Evolutionary conservation across 2,329 filamentous ascomycete genomes (phyloP).

Genomic region (Colletotrichum sp.): DNA sequence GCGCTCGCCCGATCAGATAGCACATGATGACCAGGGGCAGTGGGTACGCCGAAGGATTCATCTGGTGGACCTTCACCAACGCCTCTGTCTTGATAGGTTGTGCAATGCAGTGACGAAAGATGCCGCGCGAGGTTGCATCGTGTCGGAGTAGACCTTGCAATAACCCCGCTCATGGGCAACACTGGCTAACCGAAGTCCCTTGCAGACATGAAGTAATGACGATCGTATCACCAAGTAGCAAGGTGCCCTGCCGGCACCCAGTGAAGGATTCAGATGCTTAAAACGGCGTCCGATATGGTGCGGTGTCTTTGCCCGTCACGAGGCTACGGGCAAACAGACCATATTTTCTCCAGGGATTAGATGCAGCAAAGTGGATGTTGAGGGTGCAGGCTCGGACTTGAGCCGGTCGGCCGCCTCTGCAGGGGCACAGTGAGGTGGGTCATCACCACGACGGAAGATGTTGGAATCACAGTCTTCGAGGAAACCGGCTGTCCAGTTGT

Average conservation of each 20-base stretch:
- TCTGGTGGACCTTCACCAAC: neutral
- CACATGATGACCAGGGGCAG: neutral
- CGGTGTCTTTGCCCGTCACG: neutral
- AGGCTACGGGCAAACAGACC: neutral
- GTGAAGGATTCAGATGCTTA: neutral
- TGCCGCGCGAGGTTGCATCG: neutral
- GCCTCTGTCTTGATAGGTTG: neutral
- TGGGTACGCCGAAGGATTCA: neutral
- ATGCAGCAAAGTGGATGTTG: neutral
- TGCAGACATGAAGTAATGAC: neutral
- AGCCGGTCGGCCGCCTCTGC: neutral
- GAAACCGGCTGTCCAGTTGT: neutral
- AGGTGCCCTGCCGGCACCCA: neutral
- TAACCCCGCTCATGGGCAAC: neutral
- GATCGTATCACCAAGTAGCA: neutral
- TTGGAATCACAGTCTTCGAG: neutral
- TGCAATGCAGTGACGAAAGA: neutral
- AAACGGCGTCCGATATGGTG: neutral
- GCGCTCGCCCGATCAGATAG: neutral
- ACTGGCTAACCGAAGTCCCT: neutral
- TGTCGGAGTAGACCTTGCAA: neutral
- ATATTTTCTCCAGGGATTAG: neutral
- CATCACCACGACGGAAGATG: neutral
- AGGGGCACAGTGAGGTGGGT: neutral
- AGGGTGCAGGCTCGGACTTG: neutral